Conservation (phyloP, 164 flowering plant species). For the Macadamia integrifolia region DNA sequence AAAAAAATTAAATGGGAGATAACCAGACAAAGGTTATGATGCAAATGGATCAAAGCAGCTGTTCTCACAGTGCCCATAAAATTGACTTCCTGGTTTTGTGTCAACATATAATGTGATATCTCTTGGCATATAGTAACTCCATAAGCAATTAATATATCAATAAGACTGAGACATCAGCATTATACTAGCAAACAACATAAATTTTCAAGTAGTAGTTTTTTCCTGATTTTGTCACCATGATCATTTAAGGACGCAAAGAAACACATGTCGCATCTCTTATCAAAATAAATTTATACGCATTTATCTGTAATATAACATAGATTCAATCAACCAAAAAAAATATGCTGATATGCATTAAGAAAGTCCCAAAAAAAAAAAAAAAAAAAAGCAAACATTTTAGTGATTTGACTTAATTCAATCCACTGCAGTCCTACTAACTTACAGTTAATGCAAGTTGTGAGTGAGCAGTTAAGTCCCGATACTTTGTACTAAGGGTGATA, state of each 20-base stretch:
- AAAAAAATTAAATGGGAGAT: neutral
- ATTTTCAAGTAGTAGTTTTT: neutral
- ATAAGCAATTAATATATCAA: too few species aligned
- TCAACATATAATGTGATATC: too few species aligned
- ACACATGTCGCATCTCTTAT: neutral
- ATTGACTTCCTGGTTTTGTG: too few species aligned
- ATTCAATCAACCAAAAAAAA: too few species aligned
- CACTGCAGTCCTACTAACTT: conserved; percentile 11
- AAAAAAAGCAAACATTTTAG: neutral
- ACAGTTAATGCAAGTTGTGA: conserved; percentile 92
- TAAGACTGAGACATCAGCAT: neutral
- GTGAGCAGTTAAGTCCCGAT: conserved; percentile 84
- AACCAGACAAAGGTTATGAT: neutral
- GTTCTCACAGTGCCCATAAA: too few species aligned
- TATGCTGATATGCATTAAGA: too few species aligned
- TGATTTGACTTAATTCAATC: neutral
- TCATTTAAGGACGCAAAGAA: neutral
- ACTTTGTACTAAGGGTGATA: conserved; percentile 82
- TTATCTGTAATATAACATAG: too few species aligned
- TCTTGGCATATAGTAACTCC: too few species aligned
- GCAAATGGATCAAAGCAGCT: neutral
- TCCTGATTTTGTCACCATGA: neutral
- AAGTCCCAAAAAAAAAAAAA: neutral
- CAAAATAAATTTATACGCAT: too few species aligned
- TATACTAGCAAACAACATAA: neutral